Evolutionary conservation across 148 eudicot genomes (phyloP), one percentile per base, ranked within the genome.

Genomic region (Silene conica): DNA sequence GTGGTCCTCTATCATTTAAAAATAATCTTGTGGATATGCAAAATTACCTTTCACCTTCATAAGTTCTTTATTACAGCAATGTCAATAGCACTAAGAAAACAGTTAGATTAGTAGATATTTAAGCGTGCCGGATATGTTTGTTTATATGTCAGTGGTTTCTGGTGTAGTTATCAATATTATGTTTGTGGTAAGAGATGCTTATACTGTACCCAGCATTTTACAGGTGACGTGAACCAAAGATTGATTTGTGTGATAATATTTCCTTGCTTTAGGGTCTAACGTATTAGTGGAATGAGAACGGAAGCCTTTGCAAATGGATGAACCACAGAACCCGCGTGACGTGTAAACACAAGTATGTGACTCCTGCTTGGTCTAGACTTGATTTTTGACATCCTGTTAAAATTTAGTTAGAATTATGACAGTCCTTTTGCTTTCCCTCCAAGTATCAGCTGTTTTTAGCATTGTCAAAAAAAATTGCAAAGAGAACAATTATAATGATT

Each of bases 181-280:
- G 67, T 69, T 65, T 72, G 72, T 79, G 81, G 77, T 62, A 61
- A 76, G 76, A 77, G 72, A 63, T 25, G 70, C 74, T 59, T 74
- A 18, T 31, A 61, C 71, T 74, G 63, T 68, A 21, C 21, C 59
- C 22, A 41, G 62, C 73, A 73, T 73, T 68, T 61, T 38, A 67
- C 72, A 46, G 41, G 60, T 74, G 77, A 66, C 63, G 56, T 75
- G 77, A 75, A 54, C 26, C 55, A 55, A 41, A 63, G 78, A 69
- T 54, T 56, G 74, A 56, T 70, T 41, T 48, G 46, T 26, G n/a
- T 57, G 52, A 69, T 55, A 45, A 41, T 69, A 46, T 77, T 68
- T 68, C 83, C 67, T 77, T 61, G 34, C 64, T 61, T 77, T 81
- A 73, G 74, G 83, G 77, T 52, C 71, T 73, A 60, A 50, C 70